Conservation (phyloP, 2,329 filamentous ascomycete species). For the Fusarium phyllophilum region DNA sequence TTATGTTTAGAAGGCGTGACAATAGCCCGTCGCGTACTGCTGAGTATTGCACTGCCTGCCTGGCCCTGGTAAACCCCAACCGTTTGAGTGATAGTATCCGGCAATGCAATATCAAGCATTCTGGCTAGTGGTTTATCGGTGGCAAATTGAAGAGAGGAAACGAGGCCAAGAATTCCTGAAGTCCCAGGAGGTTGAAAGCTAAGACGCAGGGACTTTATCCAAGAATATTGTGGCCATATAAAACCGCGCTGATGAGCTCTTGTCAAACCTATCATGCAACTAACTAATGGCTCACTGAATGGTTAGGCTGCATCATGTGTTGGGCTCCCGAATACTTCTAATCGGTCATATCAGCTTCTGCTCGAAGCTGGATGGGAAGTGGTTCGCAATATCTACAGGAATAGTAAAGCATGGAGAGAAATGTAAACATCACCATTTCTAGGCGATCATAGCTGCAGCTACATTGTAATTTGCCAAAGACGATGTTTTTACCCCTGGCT, state of each 20-base stretch:
- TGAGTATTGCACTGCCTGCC: not conserved
- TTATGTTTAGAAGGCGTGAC: conserved; percentile 19
- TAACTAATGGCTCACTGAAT: not conserved
- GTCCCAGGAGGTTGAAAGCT: not conserved
- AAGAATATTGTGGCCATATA: not conserved
- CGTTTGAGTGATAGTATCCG: not conserved
- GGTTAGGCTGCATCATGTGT: not conserved
- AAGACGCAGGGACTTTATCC: not conserved
- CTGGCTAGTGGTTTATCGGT: not conserved
- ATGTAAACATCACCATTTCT: not conserved
- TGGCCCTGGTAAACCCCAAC: not conserved
- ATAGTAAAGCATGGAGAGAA: conserved; percentile 1
- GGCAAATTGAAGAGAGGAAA: not conserved
- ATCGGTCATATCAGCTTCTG: not conserved
- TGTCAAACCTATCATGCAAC: not conserved
- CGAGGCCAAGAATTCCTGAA: not conserved
- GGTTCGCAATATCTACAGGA: not conserved
- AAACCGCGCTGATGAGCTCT: not conserved
- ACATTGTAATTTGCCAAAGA: not conserved
- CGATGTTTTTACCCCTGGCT: not conserved
- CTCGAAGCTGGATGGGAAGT: not conserved
- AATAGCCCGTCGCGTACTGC: not conserved
- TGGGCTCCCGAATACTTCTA: not conserved
- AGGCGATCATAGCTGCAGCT: not conserved
- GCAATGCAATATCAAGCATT: not conserved